phyloP scores from a whole-genome alignment of 441 rosid genomes.

The Adansonia gregorii region DNA sequence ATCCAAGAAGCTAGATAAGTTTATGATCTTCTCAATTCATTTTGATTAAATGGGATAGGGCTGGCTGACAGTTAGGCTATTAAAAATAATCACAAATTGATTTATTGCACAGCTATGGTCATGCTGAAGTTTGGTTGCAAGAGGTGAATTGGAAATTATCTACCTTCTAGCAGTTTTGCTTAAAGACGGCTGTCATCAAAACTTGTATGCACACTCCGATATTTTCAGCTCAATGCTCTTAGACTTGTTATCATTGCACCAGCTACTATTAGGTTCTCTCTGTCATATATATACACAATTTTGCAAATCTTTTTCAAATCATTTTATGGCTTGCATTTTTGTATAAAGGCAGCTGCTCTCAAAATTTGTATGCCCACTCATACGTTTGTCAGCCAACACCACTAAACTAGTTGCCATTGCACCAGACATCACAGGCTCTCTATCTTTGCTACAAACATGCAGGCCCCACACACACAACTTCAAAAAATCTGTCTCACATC shows the following conservation, averaged over 20 bases:
- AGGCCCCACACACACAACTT: background rate
- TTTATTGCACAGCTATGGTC: background rate
- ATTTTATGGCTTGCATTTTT: conserved; percentile 4
- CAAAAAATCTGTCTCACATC: background rate
- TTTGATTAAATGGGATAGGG: background rate
- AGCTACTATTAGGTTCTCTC: background rate
- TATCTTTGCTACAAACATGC: background rate
- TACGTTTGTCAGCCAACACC: background rate
- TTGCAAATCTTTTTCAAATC: background rate
- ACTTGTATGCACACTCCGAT: background rate
- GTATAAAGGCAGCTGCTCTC: background rate
- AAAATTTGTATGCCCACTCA: background rate
- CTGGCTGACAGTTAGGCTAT: background rate
- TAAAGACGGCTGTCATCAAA: background rate
- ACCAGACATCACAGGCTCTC: background rate
- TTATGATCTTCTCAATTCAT: background rate
- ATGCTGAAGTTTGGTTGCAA: background rate
- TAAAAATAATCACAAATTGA: background rate
- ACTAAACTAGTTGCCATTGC: background rate
- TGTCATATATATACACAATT: background rate
- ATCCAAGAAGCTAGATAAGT: background rate
- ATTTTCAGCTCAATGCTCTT: conserved; percentile 12
- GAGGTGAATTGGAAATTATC: conserved; percentile 4
- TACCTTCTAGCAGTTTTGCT: background rate
- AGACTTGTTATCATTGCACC: background rate